A percentile compares a stretch with the other conserved stretches of the same genome.
Evolutionary conservation across 306 rosid species (phyloP).

Genomic region (Crataegus laevigata): DNA sequence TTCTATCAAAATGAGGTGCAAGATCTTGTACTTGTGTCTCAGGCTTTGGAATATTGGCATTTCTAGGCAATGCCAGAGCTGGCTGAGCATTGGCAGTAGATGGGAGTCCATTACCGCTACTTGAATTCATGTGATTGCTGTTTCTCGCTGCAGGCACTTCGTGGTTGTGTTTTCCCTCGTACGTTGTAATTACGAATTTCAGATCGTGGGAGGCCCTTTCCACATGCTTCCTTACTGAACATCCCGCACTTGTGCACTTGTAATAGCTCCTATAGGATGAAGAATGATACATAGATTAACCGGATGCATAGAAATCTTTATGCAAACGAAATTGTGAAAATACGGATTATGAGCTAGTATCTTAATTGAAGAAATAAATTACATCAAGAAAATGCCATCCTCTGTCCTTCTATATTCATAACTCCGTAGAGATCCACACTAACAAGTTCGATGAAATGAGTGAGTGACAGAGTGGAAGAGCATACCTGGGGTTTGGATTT

Average conservation of each 20-base stretch:
- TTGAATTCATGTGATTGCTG: conserved; percentile 44
- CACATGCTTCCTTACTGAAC: conserved; percentile 80
- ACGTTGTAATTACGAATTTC: conserved; percentile 65
- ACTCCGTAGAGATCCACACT: not conserved
- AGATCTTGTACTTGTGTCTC: conserved; percentile 44
- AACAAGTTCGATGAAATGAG: not conserved
- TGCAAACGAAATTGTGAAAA: not conserved
- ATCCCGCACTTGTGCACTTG: conserved; percentile 87
- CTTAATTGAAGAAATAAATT: not conserved
- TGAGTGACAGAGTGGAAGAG: not conserved
- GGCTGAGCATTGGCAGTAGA: conserved; percentile 33
- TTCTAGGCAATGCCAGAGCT: conserved; percentile 32
- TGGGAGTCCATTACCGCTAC: conserved; percentile 23
- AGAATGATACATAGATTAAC: not conserved
- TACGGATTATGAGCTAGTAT: not conserved
- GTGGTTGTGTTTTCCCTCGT: conserved; percentile 88
- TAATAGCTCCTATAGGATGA: conserved; percentile 73
- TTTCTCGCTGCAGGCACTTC: conserved; percentile 75
- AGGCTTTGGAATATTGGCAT: conserved; percentile 20
- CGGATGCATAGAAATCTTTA: not conserved
- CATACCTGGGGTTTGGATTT: conserved; percentile 90
- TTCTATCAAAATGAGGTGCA: conserved; percentile 50
- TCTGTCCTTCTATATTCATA: not conserved
- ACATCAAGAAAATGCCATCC: not conserved
- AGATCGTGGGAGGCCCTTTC: conserved; percentile 83